Percentiles rank a stretch among this genome's conserved stretches.
These are phyloP conservation scores for Lagenidium giganteum DNA, from an alignment of 352 stramenopile species.

Conservation along the genomic window DNA sequence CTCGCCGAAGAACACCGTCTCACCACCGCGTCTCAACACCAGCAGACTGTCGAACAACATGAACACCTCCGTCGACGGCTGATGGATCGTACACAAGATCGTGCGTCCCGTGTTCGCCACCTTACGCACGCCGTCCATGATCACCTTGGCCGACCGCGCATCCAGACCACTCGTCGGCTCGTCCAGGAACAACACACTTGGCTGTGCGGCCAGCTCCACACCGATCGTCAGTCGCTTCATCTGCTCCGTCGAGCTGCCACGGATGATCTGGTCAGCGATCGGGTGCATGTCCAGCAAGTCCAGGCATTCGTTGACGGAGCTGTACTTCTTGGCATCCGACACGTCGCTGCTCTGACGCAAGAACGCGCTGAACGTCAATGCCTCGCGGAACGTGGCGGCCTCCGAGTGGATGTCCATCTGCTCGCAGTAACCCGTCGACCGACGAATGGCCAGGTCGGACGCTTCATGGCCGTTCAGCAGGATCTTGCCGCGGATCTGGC, in stretches of 20 bases:
- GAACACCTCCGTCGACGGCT: conserved; percentile 23
- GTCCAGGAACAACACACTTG: conserved; percentile 76
- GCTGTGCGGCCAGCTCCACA: conserved; percentile 68
- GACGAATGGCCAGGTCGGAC: conserved; percentile 35
- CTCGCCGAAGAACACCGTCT: conserved; percentile 20
- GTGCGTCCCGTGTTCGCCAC: conserved; percentile 41
- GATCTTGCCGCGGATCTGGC: conserved; percentile 82
- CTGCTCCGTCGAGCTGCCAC: conserved; percentile 34
- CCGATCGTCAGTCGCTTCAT: conserved; percentile 53
- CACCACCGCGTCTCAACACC: conserved; percentile 16
- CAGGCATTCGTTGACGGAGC: conserved; percentile 37
- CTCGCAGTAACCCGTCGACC: conserved; percentile 41
- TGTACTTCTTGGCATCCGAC: conserved; percentile 20
- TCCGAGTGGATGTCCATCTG: conserved; percentile 81
- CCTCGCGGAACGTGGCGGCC: conserved; percentile 80
- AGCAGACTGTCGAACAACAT: conserved; percentile 22
- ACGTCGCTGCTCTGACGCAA: conserved; percentile 35
- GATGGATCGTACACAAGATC: conserved; percentile 23
- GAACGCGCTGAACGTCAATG: conserved; percentile 80
- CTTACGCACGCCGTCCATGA: conserved; percentile 82
- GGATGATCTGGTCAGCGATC: conserved; percentile 35
- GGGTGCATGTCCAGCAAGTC: conserved; percentile 23
- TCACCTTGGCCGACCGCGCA: conserved; percentile 59
- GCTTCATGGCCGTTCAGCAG: conserved; percentile 87
- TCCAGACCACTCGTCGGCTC: conserved; percentile 84